phyloP scores from a whole-genome alignment of 306 rosid genomes.

The Medicago lupulina region DNA sequence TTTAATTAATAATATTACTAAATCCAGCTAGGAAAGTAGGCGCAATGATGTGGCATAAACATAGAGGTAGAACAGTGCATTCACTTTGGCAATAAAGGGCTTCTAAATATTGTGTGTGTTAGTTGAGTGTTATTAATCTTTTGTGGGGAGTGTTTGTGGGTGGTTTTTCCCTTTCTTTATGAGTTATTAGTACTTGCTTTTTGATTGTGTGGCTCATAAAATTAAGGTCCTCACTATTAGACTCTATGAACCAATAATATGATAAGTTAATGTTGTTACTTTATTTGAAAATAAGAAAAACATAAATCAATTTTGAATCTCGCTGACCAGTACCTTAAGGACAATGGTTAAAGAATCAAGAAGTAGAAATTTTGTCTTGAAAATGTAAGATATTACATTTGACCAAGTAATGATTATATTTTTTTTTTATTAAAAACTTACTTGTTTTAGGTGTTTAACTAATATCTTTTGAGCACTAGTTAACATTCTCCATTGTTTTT shows the following conservation, averaged over 20 bases:
- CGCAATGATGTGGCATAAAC: slow-evolving; percentile 40
- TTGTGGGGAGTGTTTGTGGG: slow-evolving; percentile 24
- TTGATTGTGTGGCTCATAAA: slow-evolving; percentile 31
- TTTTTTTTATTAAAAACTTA: too few relatives aligned
- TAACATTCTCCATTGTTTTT: too few relatives aligned
- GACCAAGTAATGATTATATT: too few relatives aligned
- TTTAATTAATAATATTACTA: slow-evolving; percentile 36
- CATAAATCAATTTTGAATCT: too few relatives aligned
- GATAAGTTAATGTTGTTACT: too few relatives aligned
- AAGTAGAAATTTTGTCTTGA: too few relatives aligned
- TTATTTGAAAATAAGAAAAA: too few relatives aligned
- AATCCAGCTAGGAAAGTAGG: slow-evolving; percentile 50
- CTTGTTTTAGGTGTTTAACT: too few relatives aligned
- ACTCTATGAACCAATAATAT: background rate
- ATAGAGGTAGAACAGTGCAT: slow-evolving; percentile 49
- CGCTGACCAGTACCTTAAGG: too few relatives aligned
- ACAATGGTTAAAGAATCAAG: too few relatives aligned
- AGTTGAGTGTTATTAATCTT: slow-evolving; percentile 51
- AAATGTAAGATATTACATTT: too few relatives aligned
- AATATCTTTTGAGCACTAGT: too few relatives aligned
- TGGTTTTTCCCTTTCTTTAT: slow-evolving; percentile 28
- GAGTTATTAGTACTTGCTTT: slow-evolving; percentile 7
- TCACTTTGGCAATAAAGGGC: slow-evolving; percentile 44
- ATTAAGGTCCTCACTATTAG: slow-evolving; percentile 27
- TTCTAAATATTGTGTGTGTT: slow-evolving; percentile 39